Base-by-base conservation (phyloP, 1,139 yeast genomes). In the Pichia sp. region DNA sequence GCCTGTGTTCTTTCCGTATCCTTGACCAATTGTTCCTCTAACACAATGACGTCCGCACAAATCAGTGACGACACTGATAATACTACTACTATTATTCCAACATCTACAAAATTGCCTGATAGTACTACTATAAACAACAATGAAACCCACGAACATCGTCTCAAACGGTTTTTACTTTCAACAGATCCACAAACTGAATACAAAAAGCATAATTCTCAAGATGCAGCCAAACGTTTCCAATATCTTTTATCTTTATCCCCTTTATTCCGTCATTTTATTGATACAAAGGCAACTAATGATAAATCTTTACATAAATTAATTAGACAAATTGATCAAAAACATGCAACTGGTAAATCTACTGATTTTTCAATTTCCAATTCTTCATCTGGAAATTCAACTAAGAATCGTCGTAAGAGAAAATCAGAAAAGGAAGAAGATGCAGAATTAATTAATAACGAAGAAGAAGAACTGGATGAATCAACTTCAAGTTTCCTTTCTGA, bases 371-470 rank as follows among this genome's bases (percentile, higher is more conserved):
- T 51, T 46, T 33, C 52, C 33, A 43, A 57, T 42, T 47, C 57
- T 45, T 21, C 47, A 22, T 44, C 41, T 14, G 21, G 42, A 30
- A 23, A 47, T 25, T 31, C 42, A 28, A 15, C 33, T 2, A 30
- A 37, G 16, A 45, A 45, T 27, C 42, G 45, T 15, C 66, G 76
- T 42, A 66, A 79, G 38, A 63, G 95, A 46, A 85, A 85, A 58
- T 80, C 93, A 0, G 95, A 86, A 60, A 81, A 84, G 60, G 96
- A 89, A 56, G 97, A 89, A 59, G 96, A 87, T 60, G 95, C 87
- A 1, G 96, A 87, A 60, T 68, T 87, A 43, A 68, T 89, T 53
- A 74, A 75, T 50, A 95, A 82, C 38, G 95, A 86, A 56, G 89
- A 79, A 45, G 81, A 66, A 35, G 91, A 78, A 29, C 20, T 45